Base-by-base conservation (phyloP, 2,329 filamentous ascomycete species). In the Fusarium coffeatum region DNA sequence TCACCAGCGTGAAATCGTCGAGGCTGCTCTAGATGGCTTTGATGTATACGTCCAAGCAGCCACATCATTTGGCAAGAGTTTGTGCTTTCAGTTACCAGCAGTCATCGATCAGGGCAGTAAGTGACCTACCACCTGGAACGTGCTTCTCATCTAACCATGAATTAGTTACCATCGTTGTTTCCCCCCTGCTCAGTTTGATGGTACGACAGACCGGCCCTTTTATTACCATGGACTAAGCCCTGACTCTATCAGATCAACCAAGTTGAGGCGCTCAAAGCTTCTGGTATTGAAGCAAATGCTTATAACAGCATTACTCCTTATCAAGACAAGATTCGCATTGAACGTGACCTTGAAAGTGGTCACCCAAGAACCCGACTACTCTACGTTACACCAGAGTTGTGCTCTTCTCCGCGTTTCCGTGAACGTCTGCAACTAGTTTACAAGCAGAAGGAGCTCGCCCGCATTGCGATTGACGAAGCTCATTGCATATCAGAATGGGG, bases 401-500 rank as follows among this genome's bases (percentile, higher is more conserved):
- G 95, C 78, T 89, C 91, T 34, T 87, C 89, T 7, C 88, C 93
- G 65, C 85, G 86, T 60, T 98, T 98, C 79, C 91, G 94, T 41
- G 87, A 89, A 64, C 88, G 90, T 50, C 83, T 98, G 11, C 86
- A 87, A 64, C 83, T 92, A 7, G 90, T 98, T 16, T 84, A 98
- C 76, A 83, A 89, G 62, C 94, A 98, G 78, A 88, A 88, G 60
- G 93, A 98, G 80, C 87, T 98, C n/a, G 91, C 92, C 12, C 89
- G 95, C 16, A 89, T 98, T 68, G 95, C 92, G 49, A 90, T 98
- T 60, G 95, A 98, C 76, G 95, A 98, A 81, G 95, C 95, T 4
- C 95, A 98, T 79, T 98, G 95, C 79, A 97, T 98, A 72, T 97
- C 93, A 25, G 94, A 98, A 89, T 98, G 95, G 95, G 95, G 95